These are phyloP conservation scores for Golubevia pallescens DNA, from an alignment of 1,284 basidiomycete species.

Conservation along the genomic window DNA sequence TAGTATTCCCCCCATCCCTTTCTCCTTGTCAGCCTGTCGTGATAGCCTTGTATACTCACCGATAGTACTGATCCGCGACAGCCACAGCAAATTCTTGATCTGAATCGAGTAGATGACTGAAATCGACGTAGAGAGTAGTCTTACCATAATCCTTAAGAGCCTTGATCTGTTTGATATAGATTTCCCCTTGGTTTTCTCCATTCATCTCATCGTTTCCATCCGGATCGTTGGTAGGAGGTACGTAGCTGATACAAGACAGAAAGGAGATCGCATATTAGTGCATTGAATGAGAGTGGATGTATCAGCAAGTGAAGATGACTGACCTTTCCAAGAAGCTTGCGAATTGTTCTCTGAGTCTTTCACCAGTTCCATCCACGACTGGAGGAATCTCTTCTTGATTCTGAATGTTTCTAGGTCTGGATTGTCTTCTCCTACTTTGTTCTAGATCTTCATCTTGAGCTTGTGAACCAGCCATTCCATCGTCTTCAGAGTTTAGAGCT, in stretches of 20 bases:
- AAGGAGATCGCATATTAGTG: background rate
- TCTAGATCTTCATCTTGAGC: background rate
- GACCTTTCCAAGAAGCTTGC: constrained; percentile 45
- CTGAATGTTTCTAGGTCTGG: constrained; percentile 31
- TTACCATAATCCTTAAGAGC: constrained; percentile 48
- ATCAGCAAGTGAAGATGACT: constrained; percentile 6
- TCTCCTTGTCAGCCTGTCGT: background rate
- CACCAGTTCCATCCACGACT: constrained; percentile 55
- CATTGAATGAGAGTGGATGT: background rate
- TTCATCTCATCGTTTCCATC: constrained; percentile 25
- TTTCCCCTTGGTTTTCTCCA: constrained; percentile 12
- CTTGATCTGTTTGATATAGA: constrained; percentile 59
- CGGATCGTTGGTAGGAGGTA: constrained; percentile 34
- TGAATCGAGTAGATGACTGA: constrained; percentile 50
- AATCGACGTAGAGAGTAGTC: constrained; percentile 61
- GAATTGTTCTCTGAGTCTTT: constrained; percentile 55
- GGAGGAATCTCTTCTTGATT: constrained; percentile 51
- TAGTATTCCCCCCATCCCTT: background rate
- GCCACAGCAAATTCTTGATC: constrained; percentile 56
- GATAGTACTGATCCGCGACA: constrained; percentile 58
- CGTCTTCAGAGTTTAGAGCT: background rate
- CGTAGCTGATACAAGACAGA: constrained; percentile 17
- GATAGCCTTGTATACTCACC: constrained; percentile 9
- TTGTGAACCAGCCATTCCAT: background rate
- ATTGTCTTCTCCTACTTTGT: constrained; percentile 7